Evolutionary conservation across 345 rosid species (phyloP).

Genomic region (Citrus mangshanensis): DNA sequence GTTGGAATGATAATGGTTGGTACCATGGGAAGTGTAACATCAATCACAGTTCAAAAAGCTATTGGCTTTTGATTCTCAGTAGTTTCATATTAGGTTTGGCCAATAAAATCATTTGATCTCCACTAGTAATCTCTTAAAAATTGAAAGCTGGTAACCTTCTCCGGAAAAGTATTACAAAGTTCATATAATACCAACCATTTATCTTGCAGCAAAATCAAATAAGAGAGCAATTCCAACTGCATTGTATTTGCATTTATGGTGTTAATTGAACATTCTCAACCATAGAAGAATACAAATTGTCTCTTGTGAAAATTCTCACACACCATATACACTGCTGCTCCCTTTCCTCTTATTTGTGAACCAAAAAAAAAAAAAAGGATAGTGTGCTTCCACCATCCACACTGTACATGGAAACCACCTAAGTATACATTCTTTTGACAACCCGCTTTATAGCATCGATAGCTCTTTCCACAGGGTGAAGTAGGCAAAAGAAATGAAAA

Average conservation of each 20-base stretch:
- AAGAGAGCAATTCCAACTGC: conserved; percentile 2
- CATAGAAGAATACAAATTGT: conserved; percentile 29
- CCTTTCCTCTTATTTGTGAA: conserved; percentile 35
- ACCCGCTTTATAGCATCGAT: conserved; percentile 28
- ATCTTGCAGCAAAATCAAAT: too few species aligned
- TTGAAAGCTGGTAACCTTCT: background rate
- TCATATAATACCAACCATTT: too few species aligned
- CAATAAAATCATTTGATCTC: background rate
- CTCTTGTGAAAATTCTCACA: conserved; percentile 28
- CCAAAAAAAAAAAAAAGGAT: conserved; percentile 25
- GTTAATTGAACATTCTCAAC: conserved; percentile 26
- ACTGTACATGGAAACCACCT: conserved; percentile 61
- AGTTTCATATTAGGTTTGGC: background rate
- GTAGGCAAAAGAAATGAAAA: conserved; percentile 14
- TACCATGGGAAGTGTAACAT: too few species aligned
- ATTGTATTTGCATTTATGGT: conserved; percentile 19
- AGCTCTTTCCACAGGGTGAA: conserved; percentile 29
- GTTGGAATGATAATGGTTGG: too few species aligned
- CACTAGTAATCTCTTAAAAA: background rate
- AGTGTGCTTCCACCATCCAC: conserved; percentile 46
- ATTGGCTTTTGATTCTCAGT: background rate
- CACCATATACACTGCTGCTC: conserved; percentile 37
- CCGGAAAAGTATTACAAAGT: too few species aligned
- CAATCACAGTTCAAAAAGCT: too few species aligned
- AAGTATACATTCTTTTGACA: conserved; percentile 41